These are phyloP conservation scores for Cinchona pubescens DNA, from an alignment of 257 asterid species.

Conservation along the genomic window DNA sequence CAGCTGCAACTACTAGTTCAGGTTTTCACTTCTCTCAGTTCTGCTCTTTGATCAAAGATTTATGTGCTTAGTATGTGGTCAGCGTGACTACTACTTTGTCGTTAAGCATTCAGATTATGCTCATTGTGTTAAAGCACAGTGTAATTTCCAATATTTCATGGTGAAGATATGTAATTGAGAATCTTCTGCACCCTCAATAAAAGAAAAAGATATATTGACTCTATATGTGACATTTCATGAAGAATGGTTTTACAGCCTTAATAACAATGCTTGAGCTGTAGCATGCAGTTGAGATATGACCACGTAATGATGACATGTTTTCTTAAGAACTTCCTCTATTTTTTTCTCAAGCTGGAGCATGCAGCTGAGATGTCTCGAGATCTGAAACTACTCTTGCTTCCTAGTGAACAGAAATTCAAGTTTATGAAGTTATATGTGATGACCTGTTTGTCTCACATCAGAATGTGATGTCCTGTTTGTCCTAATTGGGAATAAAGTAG, in stretches of 20 bases:
- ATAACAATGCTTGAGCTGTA: neutral
- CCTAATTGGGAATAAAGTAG: too few relatives aligned
- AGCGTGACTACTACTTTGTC: neutral
- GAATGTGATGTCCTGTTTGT: too few relatives aligned
- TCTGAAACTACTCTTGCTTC: neutral
- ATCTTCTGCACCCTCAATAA: neutral
- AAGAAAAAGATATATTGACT: neutral
- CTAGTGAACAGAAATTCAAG: too few relatives aligned
- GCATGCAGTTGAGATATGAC: neutral
- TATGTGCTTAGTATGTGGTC: neutral
- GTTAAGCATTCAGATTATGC: neutral
- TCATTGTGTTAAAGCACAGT: neutral
- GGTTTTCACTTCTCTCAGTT: conserved; percentile 42
- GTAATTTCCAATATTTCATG: neutral
- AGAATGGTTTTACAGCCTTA: neutral
- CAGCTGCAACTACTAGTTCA: conserved; percentile 98
- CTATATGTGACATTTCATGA: neutral
- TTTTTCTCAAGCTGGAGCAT: neutral
- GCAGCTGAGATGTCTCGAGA: neutral
- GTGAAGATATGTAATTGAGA: neutral
- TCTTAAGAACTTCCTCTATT: neutral
- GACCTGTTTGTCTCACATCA: too few relatives aligned
- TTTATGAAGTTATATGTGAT: neutral
- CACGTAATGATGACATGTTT: neutral
- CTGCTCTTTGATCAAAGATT: neutral